Percentiles rank a stretch among this genome's conserved stretches.
Evolutionary conservation across 805 yeast genomes (phyloP).

Genomic region (Pichia exigua): DNA sequence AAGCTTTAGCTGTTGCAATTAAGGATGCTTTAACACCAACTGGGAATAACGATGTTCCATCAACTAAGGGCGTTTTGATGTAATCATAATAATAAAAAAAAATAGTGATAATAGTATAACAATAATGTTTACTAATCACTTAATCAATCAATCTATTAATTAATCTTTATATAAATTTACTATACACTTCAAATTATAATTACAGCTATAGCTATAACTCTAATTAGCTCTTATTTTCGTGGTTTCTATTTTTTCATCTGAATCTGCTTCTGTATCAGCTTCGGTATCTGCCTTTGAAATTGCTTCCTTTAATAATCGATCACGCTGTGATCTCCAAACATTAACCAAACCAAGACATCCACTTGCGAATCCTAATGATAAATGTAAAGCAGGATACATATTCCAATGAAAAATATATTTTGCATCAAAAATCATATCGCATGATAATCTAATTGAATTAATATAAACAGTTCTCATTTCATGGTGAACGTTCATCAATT

Average conservation of each 20-base stretch:
- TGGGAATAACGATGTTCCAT: conserved; percentile 87
- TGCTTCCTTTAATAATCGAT: conserved; percentile 13
- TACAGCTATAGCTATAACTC: not conserved
- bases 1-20: conserved; percentile 89
- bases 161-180: not conserved
- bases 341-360: conserved; percentile 26
- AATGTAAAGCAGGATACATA: conserved; percentile 22
- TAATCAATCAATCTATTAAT: not conserved
- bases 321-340: conserved; percentile 23
- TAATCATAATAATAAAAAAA: conserved; percentile 27
- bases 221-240: not conserved
- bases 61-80: conserved; percentile 91
- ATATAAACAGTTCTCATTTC: conserved; percentile 28
- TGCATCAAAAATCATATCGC: conserved; percentile 42
- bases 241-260: too few relatives aligned
- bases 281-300: not conserved
- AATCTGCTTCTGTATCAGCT: not conserved
- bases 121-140: not conserved
- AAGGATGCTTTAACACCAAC: conserved; percentile 76
- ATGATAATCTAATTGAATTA: conserved; percentile 35
- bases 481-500: conserved; percentile 17
- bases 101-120: too few relatives aligned
- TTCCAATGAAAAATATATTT: conserved; percentile 37
- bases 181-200: not conserved
- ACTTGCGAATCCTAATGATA: conserved; percentile 27